Evolutionary conservation across 768 basidiomycete genomes (phyloP), one percentile per base, ranked within the genome.

Genomic region (Suillus subluteus): DNA sequence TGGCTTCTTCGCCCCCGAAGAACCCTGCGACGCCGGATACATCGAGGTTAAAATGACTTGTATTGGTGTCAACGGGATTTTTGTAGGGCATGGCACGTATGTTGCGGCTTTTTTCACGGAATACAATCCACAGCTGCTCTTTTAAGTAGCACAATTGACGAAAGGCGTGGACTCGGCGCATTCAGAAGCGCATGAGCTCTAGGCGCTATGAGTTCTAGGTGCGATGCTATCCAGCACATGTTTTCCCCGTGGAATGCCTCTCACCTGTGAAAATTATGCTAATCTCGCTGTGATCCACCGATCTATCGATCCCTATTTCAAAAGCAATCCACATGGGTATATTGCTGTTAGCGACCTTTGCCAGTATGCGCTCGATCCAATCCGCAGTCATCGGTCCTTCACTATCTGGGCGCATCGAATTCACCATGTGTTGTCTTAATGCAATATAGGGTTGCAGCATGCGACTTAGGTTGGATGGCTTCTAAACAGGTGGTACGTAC

Each of bases 1-100:
- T 71, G 6, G 71, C 75, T 62, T 79, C 76, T 52, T 76, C 74
- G 12, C 78, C 78, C 11, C 79, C 79, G 35, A 79, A 73, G 68
- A 79, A 74, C 12, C 79, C 77, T 46, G 73, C 79, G n/a, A 79
- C 68, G 3, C 74, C 78, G 52, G 71, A 73, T 3, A 70, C 65
- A 13, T 77, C 73, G 66, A 77, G 73, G 6, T 63, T 56, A 56
- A 75, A 75, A 16, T 62, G 58, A 63, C 18, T 13, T 30, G 69
- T 38, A 48, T 72, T 68, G 26, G 59, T 55, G 12, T n/a, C 11
- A 44, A 73, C 58, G 1, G 67, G 70, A 13, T 72, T 18, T 67
- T 75, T 75, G 38, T 56, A 7, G 35, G 21, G 12, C 35, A 56
- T 56, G 21, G 32, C 37, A 56, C 21, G 21, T 35, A 23, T 23